phyloP scores from a whole-genome alignment of 345 rosid species.

The Heritiera fomes region DNA sequence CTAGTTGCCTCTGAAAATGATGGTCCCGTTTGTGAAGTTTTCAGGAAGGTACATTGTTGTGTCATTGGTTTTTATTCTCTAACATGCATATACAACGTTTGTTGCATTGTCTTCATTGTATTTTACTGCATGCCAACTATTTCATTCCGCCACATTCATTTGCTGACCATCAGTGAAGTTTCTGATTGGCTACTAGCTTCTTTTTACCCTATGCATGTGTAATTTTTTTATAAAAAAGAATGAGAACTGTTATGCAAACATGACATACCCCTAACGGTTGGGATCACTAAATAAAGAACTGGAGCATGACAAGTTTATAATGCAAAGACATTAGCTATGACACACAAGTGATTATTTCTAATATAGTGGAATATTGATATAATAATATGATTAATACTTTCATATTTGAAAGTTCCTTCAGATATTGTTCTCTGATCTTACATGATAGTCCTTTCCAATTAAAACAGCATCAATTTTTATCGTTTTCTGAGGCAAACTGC shows the following conservation, averaged over 20 bases:
- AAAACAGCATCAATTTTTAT: neutral
- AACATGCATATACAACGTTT: conserved; percentile 2
- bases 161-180: neutral
- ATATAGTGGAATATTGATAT: neutral
- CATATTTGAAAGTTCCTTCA: neutral
- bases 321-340: neutral
- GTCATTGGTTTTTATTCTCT: conserved; percentile 13
- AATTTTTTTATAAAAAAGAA: neutral
- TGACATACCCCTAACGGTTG: neutral
- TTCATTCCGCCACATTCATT: conserved; percentile 6
- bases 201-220: neutral
- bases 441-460: neutral
- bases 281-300: neutral
- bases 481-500: neutral
- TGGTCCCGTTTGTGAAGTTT: conserved; percentile 92
- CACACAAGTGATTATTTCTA: neutral
- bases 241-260: neutral
- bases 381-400: neutral
- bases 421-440: neutral
- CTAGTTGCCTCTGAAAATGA: conserved; percentile 82
- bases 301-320: neutral
- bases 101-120: conserved; percentile 3
- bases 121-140: conserved; percentile 4
- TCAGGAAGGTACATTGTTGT: conserved; percentile 55
- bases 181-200: neutral